phyloP scores from a whole-genome alignment of 768 basidiomycete species.

The Cubamyces lactineus region DNA sequence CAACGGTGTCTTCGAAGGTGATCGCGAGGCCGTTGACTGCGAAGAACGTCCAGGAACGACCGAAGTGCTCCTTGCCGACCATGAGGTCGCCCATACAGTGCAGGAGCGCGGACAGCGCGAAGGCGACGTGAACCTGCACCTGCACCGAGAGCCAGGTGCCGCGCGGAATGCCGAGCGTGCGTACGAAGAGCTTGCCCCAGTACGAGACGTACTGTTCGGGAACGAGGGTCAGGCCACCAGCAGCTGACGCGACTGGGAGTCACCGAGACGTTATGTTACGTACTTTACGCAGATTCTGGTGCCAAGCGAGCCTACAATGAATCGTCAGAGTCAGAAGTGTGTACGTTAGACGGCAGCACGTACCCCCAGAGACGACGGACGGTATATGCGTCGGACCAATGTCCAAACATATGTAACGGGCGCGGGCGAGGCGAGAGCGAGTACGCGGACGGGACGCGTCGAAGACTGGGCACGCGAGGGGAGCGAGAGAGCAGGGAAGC shows the following conservation, averaged over 20 bases:
- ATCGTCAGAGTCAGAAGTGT: neutral
- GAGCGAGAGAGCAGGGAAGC: no score
- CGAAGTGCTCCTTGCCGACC: conserved; percentile 22
- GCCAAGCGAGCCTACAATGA: conserved; percentile 38
- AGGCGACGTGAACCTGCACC: conserved; percentile 40
- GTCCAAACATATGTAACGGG: no score
- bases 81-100: conserved; percentile 41
- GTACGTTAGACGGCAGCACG: conserved; percentile 11
- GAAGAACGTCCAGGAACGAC: conserved; percentile 33
- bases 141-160: conserved; percentile 34
- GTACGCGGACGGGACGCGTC: no score
- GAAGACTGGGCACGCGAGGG: no score
- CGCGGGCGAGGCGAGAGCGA: no score
- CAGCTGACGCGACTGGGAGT: neutral
- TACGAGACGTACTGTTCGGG: conserved; percentile 31
- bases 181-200: conserved; percentile 33
- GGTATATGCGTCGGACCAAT: conserved; percentile 39
- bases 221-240: neutral
- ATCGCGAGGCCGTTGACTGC: conserved; percentile 40
- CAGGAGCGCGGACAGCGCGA: conserved; percentile 39
- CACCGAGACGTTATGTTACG: conserved; percentile 12
- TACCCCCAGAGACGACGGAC: conserved; percentile 47
- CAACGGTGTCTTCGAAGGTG: conserved; percentile 38
- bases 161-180: conserved; percentile 29
- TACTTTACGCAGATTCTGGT: conserved; percentile 43